Evolutionary conservation across 2,329 filamentous ascomycete genomes (phyloP), one percentile per base, ranked within the genome.

Genomic region (Hypoxylon sp.): DNA sequence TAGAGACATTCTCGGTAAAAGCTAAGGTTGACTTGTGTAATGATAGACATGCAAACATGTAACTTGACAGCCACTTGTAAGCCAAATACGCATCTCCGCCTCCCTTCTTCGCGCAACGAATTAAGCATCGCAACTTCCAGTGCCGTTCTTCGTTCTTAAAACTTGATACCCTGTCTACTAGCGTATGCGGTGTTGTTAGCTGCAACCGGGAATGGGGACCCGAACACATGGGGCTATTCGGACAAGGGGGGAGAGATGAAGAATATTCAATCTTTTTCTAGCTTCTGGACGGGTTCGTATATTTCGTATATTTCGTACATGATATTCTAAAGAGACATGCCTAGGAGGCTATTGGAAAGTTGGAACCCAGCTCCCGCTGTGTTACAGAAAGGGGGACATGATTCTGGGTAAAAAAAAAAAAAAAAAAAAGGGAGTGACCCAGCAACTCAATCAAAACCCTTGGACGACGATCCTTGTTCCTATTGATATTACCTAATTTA

Each of bases 401-500:
- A 20, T 26, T 39, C 10, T 11, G 30, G n/a, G n/a, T n/a, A n/a
- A n/a, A n/a, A n/a, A n/a, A n/a, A n/a, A n/a, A n/a, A n/a, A n/a
- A 20, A 39, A 15, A 22, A 26, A 24, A 48, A 24, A 37, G 11
- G 20, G 30, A 52, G 34, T 30, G 30, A 32, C 46, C 17, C 26
- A 52, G 34, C 22, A 8, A 32, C 46, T 17, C 26, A 30, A 20
- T 20, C 24, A 49, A 54, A 41, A 44, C 49, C 43, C 22, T 46
- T 24, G 20, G 6, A n/a, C 22, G 10, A 34, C 7, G 28, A 56
- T 20, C 52, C 46, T n/a, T 52, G 58, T n/a, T 20, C 10, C 26
- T 20, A 47, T 37, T 50, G 37, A 30, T 44, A 34, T 55, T 54
- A n/a, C n/a, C n/a, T n/a, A 60, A 60, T 55, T 54, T 55, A 55